A percentile compares a stretch with the other conserved stretches of the same genome.
phyloP scores from a whole-genome alignment of 2,329 filamentous ascomycete genomes.

The Clonostachys sp. region DNA sequence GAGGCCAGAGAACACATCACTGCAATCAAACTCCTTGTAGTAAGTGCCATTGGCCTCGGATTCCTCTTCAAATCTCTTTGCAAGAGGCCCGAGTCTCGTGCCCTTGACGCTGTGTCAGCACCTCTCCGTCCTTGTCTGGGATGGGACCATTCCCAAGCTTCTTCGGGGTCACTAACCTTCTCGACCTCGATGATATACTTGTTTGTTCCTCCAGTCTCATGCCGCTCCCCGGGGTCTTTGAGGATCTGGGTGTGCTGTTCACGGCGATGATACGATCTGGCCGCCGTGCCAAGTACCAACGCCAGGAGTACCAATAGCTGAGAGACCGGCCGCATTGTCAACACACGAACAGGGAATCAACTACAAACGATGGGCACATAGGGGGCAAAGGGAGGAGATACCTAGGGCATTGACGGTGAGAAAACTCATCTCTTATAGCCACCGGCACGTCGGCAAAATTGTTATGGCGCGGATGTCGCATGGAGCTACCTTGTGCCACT shows the following conservation, averaged over 20 bases:
- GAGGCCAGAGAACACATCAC: constrained; percentile 26
- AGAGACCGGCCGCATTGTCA: neutral
- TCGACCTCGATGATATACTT: constrained; percentile 16
- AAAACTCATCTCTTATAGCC: neutral
- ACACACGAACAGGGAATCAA: no score
- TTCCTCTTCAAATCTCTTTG: constrained; percentile 12
- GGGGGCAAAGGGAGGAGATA: no score
- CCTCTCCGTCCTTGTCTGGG: neutral
- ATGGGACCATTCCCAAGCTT: neutral
- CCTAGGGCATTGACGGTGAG: neutral
- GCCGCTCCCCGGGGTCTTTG: neutral
- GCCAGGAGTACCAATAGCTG: neutral
- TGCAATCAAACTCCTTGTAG: constrained; percentile 23
- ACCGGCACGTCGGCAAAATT: no score
- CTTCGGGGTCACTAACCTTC: constrained; percentile 2
- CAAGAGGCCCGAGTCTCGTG: constrained; percentile 6
- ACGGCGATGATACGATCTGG: neutral
- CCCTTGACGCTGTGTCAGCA: constrained; percentile 1
- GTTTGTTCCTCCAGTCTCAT: constrained; percentile 6
- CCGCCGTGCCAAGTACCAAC: neutral
- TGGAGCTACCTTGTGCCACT: no score
- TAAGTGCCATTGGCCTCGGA: constrained; percentile 6
- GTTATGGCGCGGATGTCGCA: no score
- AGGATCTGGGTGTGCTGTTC: neutral
- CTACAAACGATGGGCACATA: no score